Evolutionary conservation across 371 early-diverging fungal species (phyloP), one percentile per base, ranked within the genome.

Genomic region (Mucor piriformis): DNA sequence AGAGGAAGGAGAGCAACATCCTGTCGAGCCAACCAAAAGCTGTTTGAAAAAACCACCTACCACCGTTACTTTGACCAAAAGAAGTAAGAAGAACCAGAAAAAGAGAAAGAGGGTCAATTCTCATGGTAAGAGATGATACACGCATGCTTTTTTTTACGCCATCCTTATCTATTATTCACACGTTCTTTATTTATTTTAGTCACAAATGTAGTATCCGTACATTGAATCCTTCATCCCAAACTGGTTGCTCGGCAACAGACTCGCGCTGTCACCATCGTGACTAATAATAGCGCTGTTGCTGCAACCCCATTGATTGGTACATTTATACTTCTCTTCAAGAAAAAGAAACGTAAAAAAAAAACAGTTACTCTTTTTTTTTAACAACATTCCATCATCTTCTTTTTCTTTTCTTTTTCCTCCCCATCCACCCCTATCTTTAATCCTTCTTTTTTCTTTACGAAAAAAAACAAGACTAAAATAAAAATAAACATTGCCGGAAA

Each of bases 21-120:
- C 13, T n/a, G 20, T 25, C 25, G 46, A 46, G 10, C 46, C n/a
- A n/a, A n/a, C 42, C 1, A 67, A 67, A 47, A 67, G 67, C 35
- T 67, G 67, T 54, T 40, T 67, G 5, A 67, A 67, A 40, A 67
- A 67, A 50, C 51, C 65, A 24, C 55, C 65, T 44, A 18, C 42
- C 2, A 4, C 18, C 18, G 18, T 18, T 42, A 18, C 20, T 42
- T 6, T 6, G 3, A 7, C 18, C 10, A 11, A 15, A 15, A 53
- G 13, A 15, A 52, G 21, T 24, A 62, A 62, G 25, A 55, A 55
- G 32, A 54, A 57, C n/a, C 66, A 66, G 18, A 60, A 66, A 37
- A 66, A 66, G 42, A 66, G 60, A 64, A 64, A 64, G 54, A 64
- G 64, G 59, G 48, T 25, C 16, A 47, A 59, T 16, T 40, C 46